Evolutionary conservation across 306 rosid genomes (phyloP).

Genomic region (Cajanus cajan): DNA sequence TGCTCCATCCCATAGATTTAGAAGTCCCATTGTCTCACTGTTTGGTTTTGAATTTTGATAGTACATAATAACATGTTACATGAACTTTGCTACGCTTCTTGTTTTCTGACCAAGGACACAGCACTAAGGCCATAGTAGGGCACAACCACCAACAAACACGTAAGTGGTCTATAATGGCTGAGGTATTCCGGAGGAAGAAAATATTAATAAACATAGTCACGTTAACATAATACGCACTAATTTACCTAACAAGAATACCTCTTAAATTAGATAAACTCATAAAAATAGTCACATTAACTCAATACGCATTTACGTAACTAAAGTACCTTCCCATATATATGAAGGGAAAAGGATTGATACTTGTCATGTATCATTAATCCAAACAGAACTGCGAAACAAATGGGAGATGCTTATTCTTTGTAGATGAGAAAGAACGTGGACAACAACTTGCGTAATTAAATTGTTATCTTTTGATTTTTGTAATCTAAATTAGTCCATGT

Average conservation of each 20-base stretch:
- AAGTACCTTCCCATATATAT: neutral
- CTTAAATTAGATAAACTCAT: neutral
- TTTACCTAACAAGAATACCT: neutral
- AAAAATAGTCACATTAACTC: neutral
- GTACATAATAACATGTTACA: neutral
- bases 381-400: slow-evolving; percentile 19
- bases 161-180: slow-evolving; percentile 12
- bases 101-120: slow-evolving; percentile 12
- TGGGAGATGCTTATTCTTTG: neutral
- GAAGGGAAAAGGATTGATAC: slow-evolving; percentile 13
- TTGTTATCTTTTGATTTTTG: neutral
- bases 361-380: neutral
- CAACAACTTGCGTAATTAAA: slow-evolving; percentile 6
- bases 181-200: neutral
- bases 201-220: neutral
- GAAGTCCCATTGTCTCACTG: neutral
- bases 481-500: neutral
- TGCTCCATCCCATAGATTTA: slow-evolving; percentile 3
- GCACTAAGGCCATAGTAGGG: slow-evolving; percentile 22
- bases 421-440: neutral
- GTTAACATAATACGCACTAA: too few relatives aligned
- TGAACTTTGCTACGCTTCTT: slow-evolving; percentile 12
- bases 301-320: neutral
- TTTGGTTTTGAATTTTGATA: neutral
- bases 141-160: slow-evolving; percentile 21